Evolutionary conservation across 2,329 filamentous ascomycete genomes (phyloP).

Genomic region (Fusarium marasasianum): DNA sequence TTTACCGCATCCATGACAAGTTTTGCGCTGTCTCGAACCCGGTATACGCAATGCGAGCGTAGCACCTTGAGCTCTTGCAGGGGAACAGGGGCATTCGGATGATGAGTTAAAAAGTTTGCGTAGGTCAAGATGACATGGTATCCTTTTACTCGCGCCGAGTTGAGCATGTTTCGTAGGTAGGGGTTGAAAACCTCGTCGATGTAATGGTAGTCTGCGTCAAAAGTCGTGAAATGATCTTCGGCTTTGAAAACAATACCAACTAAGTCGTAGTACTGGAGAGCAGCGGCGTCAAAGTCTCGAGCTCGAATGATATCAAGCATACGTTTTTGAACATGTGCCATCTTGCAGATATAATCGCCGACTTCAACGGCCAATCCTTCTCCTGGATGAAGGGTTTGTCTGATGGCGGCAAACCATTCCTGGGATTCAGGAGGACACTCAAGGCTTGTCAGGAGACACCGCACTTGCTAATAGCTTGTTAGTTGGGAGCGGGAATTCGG

Average conservation of each 20-base stretch:
- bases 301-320: conserved; percentile 41
- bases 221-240: conserved; percentile 33
- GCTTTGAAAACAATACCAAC: conserved; percentile 41
- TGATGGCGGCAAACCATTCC: conserved; percentile 49
- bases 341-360: conserved; percentile 41
- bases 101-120: conserved; percentile 50
- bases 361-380: conserved; percentile 45
- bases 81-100: conserved; percentile 36
- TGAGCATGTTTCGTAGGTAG: conserved; percentile 49
- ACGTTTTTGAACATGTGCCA: conserved; percentile 42
- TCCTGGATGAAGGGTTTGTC: conserved; percentile 32
- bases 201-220: conserved; percentile 13
- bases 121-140: conserved; percentile 47
- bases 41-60: conserved; percentile 42
- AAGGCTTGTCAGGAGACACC: conserved; percentile 45
- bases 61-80: conserved; percentile 40
- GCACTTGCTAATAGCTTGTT: conserved; percentile 48
- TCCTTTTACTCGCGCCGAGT: conserved; percentile 48
- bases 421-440: conserved; percentile 50
- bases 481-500: neutral
- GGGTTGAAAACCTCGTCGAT: conserved; percentile 31
- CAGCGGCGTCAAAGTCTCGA: conserved; percentile 43
- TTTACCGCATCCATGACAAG: conserved; percentile 44
- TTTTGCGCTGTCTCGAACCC: conserved; percentile 42
- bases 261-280: conserved; percentile 41